A percentile compares a stretch with the other conserved stretches of the same genome.
Evolutionary conservation across 176 grass and related monocot species (phyloP).

Genomic region (Typha latifolia): DNA sequence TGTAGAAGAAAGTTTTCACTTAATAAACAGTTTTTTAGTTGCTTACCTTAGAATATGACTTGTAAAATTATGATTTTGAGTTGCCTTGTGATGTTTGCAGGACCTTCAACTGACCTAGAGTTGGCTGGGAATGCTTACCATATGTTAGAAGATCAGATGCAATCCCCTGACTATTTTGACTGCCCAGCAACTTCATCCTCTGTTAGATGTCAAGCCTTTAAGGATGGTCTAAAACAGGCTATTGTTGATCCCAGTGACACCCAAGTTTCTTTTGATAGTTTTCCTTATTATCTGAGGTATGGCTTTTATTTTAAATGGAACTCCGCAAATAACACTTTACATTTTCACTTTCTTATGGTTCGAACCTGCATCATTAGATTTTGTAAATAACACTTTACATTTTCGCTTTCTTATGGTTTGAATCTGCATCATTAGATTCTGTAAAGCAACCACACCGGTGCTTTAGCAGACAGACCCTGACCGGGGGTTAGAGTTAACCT

Average conservation of each 20-base stretch:
- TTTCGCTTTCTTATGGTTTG: no score
- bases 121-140: constrained; percentile 49
- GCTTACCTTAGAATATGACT: neutral
- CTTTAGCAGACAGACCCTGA: no score
- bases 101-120: constrained; percentile 49
- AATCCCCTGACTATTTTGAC: constrained; percentile 13
- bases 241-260: constrained; percentile 57
- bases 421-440: no score
- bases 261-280: constrained; percentile 67
- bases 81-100: constrained; percentile 13
- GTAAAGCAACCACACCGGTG: no score
- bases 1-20: neutral
- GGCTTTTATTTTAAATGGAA: neutral
- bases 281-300: constrained; percentile 94
- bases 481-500: no score
- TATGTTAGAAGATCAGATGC: constrained; percentile 51
- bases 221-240: constrained; percentile 66
- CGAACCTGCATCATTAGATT: no score
- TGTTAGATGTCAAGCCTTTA: constrained; percentile 45
- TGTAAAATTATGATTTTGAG: neutral
- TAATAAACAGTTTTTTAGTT: constrained; percentile 1
- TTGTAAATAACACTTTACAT: no score
- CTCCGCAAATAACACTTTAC: no score
- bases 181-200: constrained; percentile 30
- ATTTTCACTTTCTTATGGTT: no score